Conservation (phyloP, 2,329 filamentous ascomycete species). For the Westerdykella aurantiaca region DNA sequence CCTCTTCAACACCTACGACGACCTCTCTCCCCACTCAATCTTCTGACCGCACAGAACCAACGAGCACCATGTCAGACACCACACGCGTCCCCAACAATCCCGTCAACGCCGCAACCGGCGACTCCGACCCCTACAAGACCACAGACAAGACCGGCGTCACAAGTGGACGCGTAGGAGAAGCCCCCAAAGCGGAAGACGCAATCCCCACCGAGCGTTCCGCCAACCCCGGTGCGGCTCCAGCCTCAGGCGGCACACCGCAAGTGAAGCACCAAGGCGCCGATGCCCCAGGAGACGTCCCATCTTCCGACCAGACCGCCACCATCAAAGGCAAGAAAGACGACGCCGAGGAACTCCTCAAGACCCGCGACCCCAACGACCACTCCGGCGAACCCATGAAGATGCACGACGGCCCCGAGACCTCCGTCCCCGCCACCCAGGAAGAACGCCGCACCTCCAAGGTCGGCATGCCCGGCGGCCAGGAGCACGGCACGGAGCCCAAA, state of each 20-base stretch:
- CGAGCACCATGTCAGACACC: constrained; percentile 9
- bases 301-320: constrained; percentile 25
- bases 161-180: constrained; percentile 16
- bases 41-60: constrained; percentile 2
- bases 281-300: constrained; percentile 24
- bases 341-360: constrained; percentile 13
- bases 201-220: constrained; percentile 22
- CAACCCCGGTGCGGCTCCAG: constrained; percentile 15
- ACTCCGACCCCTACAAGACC: constrained; percentile 17
- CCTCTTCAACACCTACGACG: background rate
- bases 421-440: constrained; percentile 6
- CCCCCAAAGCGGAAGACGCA: constrained; percentile 26
- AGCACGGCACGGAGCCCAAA: constrained; percentile 16
- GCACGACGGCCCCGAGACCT: constrained; percentile 10
- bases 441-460: constrained; percentile 14
- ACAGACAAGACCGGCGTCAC: constrained; percentile 27
- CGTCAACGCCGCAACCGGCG: constrained; percentile 14
- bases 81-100: constrained; percentile 17
- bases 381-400: constrained; percentile 22
- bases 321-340: constrained; percentile 14
- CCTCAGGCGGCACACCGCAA: constrained; percentile 11
- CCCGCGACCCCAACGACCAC: constrained; percentile 18
- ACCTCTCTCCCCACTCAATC: background rate
- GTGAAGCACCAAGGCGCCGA: constrained; percentile 36
- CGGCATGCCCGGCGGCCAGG: constrained; percentile 16